Evolutionary conservation across 306 rosid species (phyloP).

Genomic region (Fagus sylvatica): DNA sequence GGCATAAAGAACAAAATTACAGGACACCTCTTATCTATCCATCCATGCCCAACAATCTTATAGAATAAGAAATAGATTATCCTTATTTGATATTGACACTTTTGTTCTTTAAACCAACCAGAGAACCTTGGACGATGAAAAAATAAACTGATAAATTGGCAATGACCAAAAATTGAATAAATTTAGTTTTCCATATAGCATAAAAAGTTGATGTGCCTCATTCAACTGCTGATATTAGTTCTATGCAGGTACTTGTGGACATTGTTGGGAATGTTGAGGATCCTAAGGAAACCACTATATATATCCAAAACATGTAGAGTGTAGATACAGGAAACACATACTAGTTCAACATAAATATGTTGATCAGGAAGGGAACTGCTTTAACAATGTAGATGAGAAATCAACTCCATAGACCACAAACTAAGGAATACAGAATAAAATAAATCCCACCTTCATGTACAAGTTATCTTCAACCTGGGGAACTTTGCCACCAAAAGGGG

Average conservation of each 20-base stretch:
- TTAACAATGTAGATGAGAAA: background rate
- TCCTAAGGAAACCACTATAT: background rate
- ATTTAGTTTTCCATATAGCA: background rate
- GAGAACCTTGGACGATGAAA: slow-evolving; percentile 5
- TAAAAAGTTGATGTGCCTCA: background rate
- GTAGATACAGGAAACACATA: background rate
- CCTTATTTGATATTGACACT: background rate
- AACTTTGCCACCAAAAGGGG: slow-evolving; percentile 37
- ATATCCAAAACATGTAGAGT: background rate
- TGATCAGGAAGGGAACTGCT: background rate
- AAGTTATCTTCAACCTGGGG: slow-evolving; percentile 52
- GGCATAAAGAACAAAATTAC: slow-evolving; percentile 5
- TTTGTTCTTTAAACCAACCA: slow-evolving; percentile 15
- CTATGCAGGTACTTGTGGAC: background rate
- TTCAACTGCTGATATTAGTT: background rate
- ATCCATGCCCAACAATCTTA: background rate
- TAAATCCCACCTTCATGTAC: slow-evolving; percentile 68
- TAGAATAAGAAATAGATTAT: slow-evolving; percentile 3
- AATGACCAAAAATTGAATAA: background rate
- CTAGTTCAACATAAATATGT: background rate
- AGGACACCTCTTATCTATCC: slow-evolving; percentile 6
- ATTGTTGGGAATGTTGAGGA: background rate
- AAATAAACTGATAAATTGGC: slow-evolving; percentile 4
- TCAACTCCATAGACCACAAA: background rate
- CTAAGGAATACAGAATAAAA: slow-evolving; percentile 3